Percentiles rank a stretch among this genome's conserved stretches.
phyloP scores from a whole-genome alignment of 2,329 filamentous ascomycete genomes.

The Verticillium tricorpus region DNA sequence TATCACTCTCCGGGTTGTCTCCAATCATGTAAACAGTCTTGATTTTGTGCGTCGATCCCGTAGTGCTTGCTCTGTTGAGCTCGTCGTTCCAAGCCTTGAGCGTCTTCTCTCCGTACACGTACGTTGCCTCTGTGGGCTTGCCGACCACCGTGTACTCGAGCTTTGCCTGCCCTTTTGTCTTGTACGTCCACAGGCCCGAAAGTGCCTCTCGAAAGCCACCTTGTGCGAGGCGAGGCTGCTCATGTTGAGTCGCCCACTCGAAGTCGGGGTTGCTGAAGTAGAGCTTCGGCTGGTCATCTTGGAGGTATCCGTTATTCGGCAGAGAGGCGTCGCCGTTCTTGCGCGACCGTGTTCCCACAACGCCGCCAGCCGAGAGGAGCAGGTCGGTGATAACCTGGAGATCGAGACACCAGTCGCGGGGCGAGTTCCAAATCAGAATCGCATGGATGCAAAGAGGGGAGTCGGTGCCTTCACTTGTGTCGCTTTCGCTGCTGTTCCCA shows the following conservation, averaged over 20 bases:
- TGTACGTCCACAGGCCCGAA: slow-evolving; percentile 56
- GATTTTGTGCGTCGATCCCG: slow-evolving; percentile 10
- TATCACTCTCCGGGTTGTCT: slow-evolving; percentile 64
- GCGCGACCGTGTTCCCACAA: slow-evolving; percentile 56
- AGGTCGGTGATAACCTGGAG: slow-evolving; percentile 25
- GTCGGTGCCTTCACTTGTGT: neutral
- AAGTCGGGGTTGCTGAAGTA: slow-evolving; percentile 71
- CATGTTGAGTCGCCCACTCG: slow-evolving; percentile 63
- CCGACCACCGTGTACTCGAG: slow-evolving; percentile 57
- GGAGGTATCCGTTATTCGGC: slow-evolving; percentile 28
- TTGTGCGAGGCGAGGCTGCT: slow-evolving; percentile 63
- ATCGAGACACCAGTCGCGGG: slow-evolving; percentile 30
- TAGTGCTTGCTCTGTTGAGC: neutral
- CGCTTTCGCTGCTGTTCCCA: neutral
- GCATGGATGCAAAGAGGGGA: slow-evolving; percentile 22
- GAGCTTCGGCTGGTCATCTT: slow-evolving; percentile 60
- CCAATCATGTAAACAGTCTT: slow-evolving; percentile 71
- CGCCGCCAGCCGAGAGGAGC: slow-evolving; percentile 40
- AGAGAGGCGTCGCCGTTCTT: slow-evolving; percentile 46
- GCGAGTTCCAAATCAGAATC: slow-evolving; percentile 27
- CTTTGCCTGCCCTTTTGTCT: slow-evolving; percentile 30
- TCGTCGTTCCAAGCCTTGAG: slow-evolving; percentile 29
- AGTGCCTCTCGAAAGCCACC: slow-evolving; percentile 64
- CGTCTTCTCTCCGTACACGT: slow-evolving; percentile 60
- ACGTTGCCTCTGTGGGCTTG: slow-evolving; percentile 61